phyloP scores from a whole-genome alignment of 2,329 filamentous ascomycete species.

The Bipolaris victoriae region DNA sequence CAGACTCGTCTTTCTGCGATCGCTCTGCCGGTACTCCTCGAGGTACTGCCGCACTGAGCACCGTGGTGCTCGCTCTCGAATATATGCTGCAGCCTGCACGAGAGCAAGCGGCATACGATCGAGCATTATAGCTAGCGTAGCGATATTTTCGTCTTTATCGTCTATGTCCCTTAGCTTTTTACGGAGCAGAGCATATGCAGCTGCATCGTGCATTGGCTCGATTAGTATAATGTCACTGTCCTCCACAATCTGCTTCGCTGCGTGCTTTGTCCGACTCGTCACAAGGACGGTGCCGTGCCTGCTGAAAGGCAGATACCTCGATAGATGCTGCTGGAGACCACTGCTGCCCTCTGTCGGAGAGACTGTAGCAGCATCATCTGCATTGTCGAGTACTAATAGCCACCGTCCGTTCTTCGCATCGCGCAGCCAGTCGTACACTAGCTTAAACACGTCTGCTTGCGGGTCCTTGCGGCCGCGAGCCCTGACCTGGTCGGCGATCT shows the following conservation, averaged over 20 bases:
- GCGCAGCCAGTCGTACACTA: background rate
- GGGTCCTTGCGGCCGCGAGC: background rate
- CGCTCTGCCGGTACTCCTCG: slow-evolving; percentile 44
- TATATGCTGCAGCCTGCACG: slow-evolving; percentile 35
- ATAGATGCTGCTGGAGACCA: too few species aligned
- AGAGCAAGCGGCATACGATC: slow-evolving; percentile 43
- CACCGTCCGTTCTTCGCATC: background rate
- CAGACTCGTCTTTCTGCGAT: slow-evolving; percentile 12
- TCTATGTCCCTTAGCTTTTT: background rate
- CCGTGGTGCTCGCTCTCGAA: background rate
- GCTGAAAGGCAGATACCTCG: too few species aligned
- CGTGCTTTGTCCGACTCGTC: too few species aligned
- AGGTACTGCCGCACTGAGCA: slow-evolving; percentile 46
- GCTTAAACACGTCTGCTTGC: background rate
- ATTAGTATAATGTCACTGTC: too few species aligned
- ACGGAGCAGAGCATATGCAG: background rate
- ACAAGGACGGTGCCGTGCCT: too few species aligned
- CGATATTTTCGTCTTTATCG: background rate
- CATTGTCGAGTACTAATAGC: background rate
- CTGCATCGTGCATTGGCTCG: too few species aligned
- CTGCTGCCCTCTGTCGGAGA: too few species aligned
- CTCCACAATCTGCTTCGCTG: too few species aligned
- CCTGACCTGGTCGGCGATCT: background rate
- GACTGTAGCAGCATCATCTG: background rate
- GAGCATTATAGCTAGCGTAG: background rate